Percentiles rank a stretch among this genome's conserved stretches.
These are phyloP conservation scores for Botrytis pseudocinerea DNA, from an alignment of 2,329 filamentous ascomycete species.

Conservation along the genomic window DNA sequence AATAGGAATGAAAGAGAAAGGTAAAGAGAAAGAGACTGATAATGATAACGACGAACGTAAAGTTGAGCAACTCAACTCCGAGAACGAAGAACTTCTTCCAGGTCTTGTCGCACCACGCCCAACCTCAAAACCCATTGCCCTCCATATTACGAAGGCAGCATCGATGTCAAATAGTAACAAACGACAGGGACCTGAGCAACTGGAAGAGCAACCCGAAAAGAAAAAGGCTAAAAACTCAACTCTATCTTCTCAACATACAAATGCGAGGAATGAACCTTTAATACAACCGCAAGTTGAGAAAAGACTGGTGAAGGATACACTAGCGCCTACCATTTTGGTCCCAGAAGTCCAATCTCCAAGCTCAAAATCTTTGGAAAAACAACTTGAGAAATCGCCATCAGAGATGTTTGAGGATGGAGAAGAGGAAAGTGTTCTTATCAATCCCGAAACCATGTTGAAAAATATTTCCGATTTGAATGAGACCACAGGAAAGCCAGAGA, in stretches of 20 bases:
- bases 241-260: background rate
- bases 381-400: conserved; percentile 4
- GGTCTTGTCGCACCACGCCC: background rate
- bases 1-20: background rate
- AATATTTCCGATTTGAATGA: conserved; percentile 1
- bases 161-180: background rate
- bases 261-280: background rate
- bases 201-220: background rate
- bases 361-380: conserved; percentile 5
- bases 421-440: background rate
- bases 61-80: background rate
- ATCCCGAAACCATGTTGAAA: background rate
- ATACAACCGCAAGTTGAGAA: background rate
- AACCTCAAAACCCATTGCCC: background rate
- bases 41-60: background rate
- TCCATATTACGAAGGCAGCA: background rate
- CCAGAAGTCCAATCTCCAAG: background rate
- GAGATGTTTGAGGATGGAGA: background rate
- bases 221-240: background rate
- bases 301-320: background rate
- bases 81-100: background rate
- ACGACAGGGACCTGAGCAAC: conserved; percentile 1
- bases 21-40: background rate
- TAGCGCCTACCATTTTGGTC: background rate
- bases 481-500: background rate